Base-by-base conservation (phyloP, 2,329 filamentous ascomycete genomes). In the Claviceps cyperi region DNA sequence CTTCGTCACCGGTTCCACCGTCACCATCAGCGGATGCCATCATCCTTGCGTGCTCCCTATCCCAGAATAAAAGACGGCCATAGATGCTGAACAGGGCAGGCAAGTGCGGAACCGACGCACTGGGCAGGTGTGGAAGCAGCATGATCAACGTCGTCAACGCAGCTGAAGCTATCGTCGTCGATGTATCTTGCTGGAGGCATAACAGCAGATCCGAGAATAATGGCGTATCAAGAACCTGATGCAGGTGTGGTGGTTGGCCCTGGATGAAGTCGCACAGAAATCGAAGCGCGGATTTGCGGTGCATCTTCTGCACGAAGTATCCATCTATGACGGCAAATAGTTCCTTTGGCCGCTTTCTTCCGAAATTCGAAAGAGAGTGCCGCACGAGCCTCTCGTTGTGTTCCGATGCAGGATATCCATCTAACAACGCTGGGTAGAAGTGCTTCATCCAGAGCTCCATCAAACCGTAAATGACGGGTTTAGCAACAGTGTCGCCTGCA, bases 11-110 rank as follows among this genome's bases (percentile, higher is more conserved):
- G 36, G 69, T 68, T n/a, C 72, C 67, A 37, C 22, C 8, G 15
- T 48, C 47, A 22, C 15, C 21, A 28, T 51, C 44, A 3, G 67
- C 61, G 7, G 62, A 57, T 17, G 68, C 66, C 39, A 67, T 60
- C n/a, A 64, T 58, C 11, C 64, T 62, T 5, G 69, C 68, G 11
- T 70, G 65, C 52, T 76, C 74, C 46, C 70, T 68, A 56, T 89
- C 83, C 85, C 86, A 92, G 60, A 90, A 92, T 0, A 92, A 68
- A 43, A 91, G 66, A 46, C 87, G 75, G 50, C 83, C 84, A 62
- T 92, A 92, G 48, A 92, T 82, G 53, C 89, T 83, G 72, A 91
- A 92, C 17, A 92, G 69, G 19, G 79, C 78, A 32, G 85, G 81
- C 5, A 92, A 71, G 59, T 83, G 76, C 1, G 78, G 74, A 2